Conservation (phyloP, 768 basidiomycete species). For the Megacollybia marginata region DNA sequence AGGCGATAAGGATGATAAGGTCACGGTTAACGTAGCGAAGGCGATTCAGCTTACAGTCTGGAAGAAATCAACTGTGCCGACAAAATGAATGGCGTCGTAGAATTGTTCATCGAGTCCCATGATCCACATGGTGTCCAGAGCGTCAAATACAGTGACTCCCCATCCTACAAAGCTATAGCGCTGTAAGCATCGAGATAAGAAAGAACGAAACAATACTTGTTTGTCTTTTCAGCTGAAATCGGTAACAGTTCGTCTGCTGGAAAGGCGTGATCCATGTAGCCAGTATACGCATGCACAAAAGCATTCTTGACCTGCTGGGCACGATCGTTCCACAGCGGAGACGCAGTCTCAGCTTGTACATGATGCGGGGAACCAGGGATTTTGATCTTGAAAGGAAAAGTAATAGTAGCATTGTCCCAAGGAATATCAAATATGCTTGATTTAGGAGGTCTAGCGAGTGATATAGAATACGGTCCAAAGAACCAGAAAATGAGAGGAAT, state of each 20-base stretch:
- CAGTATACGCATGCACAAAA: constrained; percentile 50
- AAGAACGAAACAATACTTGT: constrained; percentile 33
- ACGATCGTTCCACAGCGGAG: constrained; percentile 27
- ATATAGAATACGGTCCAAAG: constrained; percentile 1
- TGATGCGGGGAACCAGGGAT: background rate
- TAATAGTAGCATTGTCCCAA: background rate
- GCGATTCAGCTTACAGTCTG: constrained; percentile 18
- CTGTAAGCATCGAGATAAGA: constrained; percentile 10
- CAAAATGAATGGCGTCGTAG: constrained; percentile 41
- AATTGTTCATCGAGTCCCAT: constrained; percentile 74
- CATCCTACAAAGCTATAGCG: constrained; percentile 39
- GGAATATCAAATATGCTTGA: background rate
- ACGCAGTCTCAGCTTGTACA: background rate
- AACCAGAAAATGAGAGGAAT: constrained; percentile 1
- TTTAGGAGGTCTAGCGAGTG: background rate
- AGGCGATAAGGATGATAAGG: constrained; percentile 1
- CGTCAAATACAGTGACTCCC: constrained; percentile 67
- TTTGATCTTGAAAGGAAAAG: background rate
- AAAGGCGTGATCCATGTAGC: constrained; percentile 42
- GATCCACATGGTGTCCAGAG: constrained; percentile 75
- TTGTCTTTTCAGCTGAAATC: constrained; percentile 30
- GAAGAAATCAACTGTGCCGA: constrained; percentile 38
- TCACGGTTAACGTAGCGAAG: background rate
- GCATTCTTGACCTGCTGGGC: constrained; percentile 43
- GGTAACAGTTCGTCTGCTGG: constrained; percentile 49